phyloP scores from a whole-genome alignment of 2,329 filamentous ascomycete genomes.

The Aspergillus sp. region DNA sequence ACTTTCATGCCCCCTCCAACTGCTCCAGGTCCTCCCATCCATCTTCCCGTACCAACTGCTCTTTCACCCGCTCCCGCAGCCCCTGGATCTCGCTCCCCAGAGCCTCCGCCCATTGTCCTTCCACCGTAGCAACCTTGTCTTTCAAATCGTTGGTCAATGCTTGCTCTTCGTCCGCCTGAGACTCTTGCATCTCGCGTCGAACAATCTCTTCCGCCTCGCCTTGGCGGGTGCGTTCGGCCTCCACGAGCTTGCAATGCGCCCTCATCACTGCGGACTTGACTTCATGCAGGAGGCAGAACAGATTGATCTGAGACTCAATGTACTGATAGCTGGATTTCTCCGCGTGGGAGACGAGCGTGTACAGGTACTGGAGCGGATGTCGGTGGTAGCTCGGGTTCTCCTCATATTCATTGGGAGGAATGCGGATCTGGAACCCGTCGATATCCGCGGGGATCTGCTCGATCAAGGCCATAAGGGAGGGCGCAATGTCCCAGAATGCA shows the following conservation, averaged over 20 bases:
- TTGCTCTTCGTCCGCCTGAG: constrained; percentile 65
- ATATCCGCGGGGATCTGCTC: constrained; percentile 68
- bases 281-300: constrained; percentile 86
- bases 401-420: constrained; percentile 73
- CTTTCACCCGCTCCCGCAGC: constrained; percentile 71
- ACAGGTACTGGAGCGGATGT: constrained; percentile 87
- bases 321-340: constrained; percentile 95
- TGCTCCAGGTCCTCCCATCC: constrained; percentile 82
- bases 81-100: constrained; percentile 73
- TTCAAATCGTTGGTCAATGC: constrained; percentile 81
- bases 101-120: constrained; percentile 85
- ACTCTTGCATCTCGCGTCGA: constrained; percentile 51
- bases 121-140: constrained; percentile 86
- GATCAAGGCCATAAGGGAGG: constrained; percentile 71
- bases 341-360: constrained; percentile 77
- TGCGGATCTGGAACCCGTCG: constrained; percentile 65
- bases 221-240: constrained; percentile 58
- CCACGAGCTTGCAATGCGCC: constrained; percentile 65
- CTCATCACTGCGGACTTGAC: constrained; percentile 75
- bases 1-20: constrained; percentile 30
- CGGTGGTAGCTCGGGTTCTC: constrained; percentile 81
- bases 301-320: constrained; percentile 89
- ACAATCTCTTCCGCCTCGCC: constrained; percentile 43
- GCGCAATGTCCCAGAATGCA: constrained; percentile 97
- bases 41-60: constrained; percentile 71